Evolutionary conservation across 768 basidiomycete species (phyloP).

Genomic region (Kwoniella heveanensis): DNA sequence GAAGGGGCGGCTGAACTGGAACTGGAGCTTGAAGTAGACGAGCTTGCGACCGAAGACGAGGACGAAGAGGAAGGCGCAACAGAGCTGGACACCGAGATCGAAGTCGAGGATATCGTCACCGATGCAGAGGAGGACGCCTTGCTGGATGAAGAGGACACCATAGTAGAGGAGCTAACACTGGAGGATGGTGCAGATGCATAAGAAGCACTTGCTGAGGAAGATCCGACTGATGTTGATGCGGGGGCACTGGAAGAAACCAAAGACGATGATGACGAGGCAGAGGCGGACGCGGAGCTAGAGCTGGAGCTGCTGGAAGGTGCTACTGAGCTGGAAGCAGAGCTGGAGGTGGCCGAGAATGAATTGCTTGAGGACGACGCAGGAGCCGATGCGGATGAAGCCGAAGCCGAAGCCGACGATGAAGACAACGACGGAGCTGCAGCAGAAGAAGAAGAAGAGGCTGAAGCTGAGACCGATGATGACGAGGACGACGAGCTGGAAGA

Average conservation of each 20-base stretch:
- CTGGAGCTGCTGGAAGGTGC: slow-evolving; percentile 7
- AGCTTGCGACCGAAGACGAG: slow-evolving; percentile 3
- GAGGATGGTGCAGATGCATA: background rate
- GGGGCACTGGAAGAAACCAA: too few relatives aligned
- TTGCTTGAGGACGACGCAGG: slow-evolving; percentile 9
- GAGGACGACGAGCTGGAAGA: background rate
- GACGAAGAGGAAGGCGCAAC: slow-evolving; percentile 1
- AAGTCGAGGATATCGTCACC: slow-evolving; percentile 1
- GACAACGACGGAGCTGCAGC: background rate
- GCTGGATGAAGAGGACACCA: too few relatives aligned
- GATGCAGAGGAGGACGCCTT: background rate
- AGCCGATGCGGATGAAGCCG: background rate
- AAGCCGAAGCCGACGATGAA: background rate
- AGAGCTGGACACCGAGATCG: slow-evolving; percentile 1
- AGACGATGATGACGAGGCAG: background rate
- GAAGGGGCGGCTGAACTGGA: slow-evolving; percentile 7
- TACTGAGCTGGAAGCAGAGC: slow-evolving; percentile 6
- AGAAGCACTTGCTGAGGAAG: too few relatives aligned
- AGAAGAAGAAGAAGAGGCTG: background rate
- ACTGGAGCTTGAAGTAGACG: slow-evolving; percentile 9
- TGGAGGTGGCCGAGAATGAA: background rate
- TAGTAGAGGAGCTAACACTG: too few relatives aligned
- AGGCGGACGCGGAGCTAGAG: slow-evolving; percentile 5
- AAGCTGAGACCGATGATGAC: slow-evolving; percentile 4
- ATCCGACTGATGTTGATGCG: too few relatives aligned